A percentile compares a stretch with the other conserved stretches of the same genome.
phyloP scores from a whole-genome alignment of 345 rosid genomes.

The Rhodomyrtus tomentosa region DNA sequence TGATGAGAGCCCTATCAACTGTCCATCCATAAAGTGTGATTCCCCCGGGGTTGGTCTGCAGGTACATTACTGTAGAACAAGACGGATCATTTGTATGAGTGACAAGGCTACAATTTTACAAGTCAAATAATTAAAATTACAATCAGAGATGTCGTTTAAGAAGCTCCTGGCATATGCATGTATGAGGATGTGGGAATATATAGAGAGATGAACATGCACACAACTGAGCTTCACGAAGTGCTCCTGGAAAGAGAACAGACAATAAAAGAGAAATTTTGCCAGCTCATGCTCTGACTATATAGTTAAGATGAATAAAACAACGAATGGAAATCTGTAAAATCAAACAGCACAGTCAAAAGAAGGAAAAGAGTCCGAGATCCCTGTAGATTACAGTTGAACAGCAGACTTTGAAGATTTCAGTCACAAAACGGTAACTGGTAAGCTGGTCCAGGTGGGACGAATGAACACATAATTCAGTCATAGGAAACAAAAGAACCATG shows the following conservation, averaged over 20 bases:
- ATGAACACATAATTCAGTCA: background rate
- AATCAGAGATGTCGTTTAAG: background rate
- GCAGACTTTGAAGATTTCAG: background rate
- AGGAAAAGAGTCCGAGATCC: background rate
- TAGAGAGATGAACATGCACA: background rate
- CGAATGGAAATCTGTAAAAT: background rate
- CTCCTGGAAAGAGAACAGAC: background rate
- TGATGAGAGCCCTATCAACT: conserved; percentile 64
- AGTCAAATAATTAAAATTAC: background rate
- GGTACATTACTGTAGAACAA: conserved; percentile 45
- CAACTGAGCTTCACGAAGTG: background rate
- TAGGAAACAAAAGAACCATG: background rate
- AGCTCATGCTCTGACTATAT: background rate
- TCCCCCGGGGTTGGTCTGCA: conserved; percentile 89
- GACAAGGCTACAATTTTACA: background rate
- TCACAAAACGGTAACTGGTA: background rate
- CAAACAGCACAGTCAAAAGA: background rate
- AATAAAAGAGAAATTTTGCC: background rate
- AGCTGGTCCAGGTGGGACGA: background rate
- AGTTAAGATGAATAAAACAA: background rate
- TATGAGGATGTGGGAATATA: background rate
- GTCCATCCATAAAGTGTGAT: conserved; percentile 88
- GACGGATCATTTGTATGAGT: background rate
- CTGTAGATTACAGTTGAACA: background rate
- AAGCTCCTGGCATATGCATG: background rate